Evolutionary conservation across 805 yeast genomes (phyloP), one percentile per base, ranked within the genome.

Genomic region (Saccharomycopsis fibuligera): DNA sequence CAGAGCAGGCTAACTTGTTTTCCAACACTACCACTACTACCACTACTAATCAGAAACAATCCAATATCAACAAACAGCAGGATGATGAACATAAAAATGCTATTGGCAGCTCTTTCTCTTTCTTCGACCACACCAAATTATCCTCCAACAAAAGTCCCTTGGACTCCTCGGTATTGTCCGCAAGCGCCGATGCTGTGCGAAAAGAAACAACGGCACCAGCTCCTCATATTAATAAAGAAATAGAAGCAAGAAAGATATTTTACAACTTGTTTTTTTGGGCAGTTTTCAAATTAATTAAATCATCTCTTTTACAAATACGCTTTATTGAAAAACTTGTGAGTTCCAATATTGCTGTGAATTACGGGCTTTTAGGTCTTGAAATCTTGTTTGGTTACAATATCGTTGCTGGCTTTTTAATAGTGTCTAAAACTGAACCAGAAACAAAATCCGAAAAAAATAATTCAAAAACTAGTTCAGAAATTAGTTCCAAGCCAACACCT

Each of bases 191-290:
- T 10, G 37, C 17, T 9, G 6, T n/a, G 6, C 37, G 19, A 33
- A 16, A 10, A 16, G 17, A 9, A n/a, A 9, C 9, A 9, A 33
- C 17, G 37, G 12, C 10, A 27, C 31, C 10, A 8, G 31, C 10
- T 27, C 31, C 31, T n/a, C 31, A 27, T 12, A 17, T 33, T 9
- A 45, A 45, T 37, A 37, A 37, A 21, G 48, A 45, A 25, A 36
- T 45, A 12, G 41, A 45, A n/a, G 48, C 48, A 3, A 24, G 31
- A n/a, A 45, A 45, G 30, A 37, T 45, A 5, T 45, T 45, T 31
- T 45, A 35, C 24, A 45, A 45, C 29, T 37, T 45, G 3, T 45
- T 45, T 22, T 36, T 38, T 23, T 38, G 42, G 37, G 39, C 43
- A 37, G 12, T 19, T 3, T 45, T 23, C 43, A 16, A 19, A 21